Evolutionary conservation across 2,329 filamentous ascomycete species (phyloP).

Genomic region (Penicillium sp.): DNA sequence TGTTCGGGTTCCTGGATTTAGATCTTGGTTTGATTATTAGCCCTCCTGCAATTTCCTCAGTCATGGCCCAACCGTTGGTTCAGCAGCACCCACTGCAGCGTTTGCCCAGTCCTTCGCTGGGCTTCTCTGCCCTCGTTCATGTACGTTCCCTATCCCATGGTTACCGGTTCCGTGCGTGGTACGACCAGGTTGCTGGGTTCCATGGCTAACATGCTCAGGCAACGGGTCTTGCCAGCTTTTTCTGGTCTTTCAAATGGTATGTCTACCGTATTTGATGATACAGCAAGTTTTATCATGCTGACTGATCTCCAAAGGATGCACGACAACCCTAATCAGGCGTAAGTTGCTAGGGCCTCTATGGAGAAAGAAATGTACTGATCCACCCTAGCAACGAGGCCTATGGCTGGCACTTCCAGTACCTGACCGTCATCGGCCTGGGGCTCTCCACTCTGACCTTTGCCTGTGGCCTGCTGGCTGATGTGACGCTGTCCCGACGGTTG

Average conservation of each 20-base stretch:
- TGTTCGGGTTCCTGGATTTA: neutral
- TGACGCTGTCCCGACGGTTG: slow-evolving; percentile 51
- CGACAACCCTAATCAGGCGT: slow-evolving; percentile 45
- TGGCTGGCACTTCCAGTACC: slow-evolving; percentile 65
- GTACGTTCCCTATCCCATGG: slow-evolving; percentile 27
- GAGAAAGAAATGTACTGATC: neutral
- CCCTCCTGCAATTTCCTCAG: slow-evolving; percentile 8
- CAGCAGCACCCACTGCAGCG: slow-evolving; percentile 45
- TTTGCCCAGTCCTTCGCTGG: slow-evolving; percentile 43
- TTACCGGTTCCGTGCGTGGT: neutral
- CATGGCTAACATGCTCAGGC: slow-evolving; percentile 30
- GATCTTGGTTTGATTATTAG: neutral
- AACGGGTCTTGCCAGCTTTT: slow-evolving; percentile 42
- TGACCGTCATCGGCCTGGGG: slow-evolving; percentile 61
- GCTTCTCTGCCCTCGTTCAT: slow-evolving; percentile 45
- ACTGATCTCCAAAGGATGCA: slow-evolving; percentile 33
- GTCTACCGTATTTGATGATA: slow-evolving; percentile 7
- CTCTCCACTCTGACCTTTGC: slow-evolving; percentile 56
- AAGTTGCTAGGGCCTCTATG: slow-evolving; percentile 16
- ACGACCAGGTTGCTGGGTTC: neutral
- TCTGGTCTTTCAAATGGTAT: slow-evolving; percentile 47
- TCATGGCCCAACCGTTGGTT: slow-evolving; percentile 23
- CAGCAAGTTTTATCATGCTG: slow-evolving; percentile 2
- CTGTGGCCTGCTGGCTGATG: slow-evolving; percentile 55
- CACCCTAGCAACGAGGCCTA: slow-evolving; percentile 54